Conservation (phyloP, 345 rosid genomes). For the Gossypium turneri region DNA sequence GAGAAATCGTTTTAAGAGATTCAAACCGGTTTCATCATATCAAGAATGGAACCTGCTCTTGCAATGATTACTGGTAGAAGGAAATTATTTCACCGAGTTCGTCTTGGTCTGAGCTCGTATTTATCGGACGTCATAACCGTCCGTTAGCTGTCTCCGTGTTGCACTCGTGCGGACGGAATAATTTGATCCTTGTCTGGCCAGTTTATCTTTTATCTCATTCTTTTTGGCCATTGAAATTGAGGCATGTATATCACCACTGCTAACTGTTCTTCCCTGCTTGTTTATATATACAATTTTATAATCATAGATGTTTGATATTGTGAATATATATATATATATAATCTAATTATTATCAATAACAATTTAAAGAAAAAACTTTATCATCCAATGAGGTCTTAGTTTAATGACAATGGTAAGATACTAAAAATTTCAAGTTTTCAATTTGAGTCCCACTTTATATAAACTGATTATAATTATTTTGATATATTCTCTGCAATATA, state of each 20-base stretch:
- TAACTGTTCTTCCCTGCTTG: no score
- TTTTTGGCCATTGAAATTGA: not conserved
- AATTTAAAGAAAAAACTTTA: no score
- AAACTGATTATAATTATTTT: no score
- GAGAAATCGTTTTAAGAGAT: conserved; percentile 73
- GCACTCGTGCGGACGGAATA: not conserved
- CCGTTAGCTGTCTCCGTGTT: not conserved
- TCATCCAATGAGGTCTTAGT: no score
- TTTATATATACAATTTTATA: no score
- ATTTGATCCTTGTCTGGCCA: not conserved
- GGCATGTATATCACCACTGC: not conserved
- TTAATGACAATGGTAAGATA: no score
- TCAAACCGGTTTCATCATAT: conserved; percentile 77
- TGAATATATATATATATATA: no score
- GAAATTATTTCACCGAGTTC: not conserved
- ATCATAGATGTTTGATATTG: no score
- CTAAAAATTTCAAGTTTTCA: no score
- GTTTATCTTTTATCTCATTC: not conserved
- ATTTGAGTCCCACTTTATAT: no score
- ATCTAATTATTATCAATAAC: no score
- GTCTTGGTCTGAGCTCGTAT: not conserved
- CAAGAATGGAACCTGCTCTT: conserved; percentile 68
- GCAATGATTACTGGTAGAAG: conserved; percentile 58
- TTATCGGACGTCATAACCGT: not conserved
- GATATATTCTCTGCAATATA: no score